These are phyloP conservation scores for Aspergillus sclerotioniger DNA, from an alignment of 495 filamentous ascomycete genomes.

Conservation along the genomic window DNA sequence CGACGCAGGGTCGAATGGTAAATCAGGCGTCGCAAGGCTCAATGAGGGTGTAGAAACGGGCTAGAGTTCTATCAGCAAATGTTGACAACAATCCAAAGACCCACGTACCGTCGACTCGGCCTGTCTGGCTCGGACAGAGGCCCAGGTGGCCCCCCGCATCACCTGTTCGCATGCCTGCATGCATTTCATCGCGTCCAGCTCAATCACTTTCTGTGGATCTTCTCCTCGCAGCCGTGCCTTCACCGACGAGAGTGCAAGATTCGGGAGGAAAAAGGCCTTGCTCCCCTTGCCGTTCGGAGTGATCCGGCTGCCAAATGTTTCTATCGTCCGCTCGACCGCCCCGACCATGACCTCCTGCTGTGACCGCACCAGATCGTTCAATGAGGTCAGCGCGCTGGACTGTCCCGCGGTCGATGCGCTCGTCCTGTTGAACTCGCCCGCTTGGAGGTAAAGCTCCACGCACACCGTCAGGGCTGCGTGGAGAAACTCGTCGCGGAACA, in stretches of 20 bases:
- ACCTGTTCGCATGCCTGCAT: slow-evolving; percentile 27
- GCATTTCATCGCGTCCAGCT: slow-evolving; percentile 23
- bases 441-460: slow-evolving; percentile 37
- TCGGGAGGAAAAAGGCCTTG: slow-evolving; percentile 38
- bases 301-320: slow-evolving; percentile 34
- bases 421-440: slow-evolving; percentile 22
- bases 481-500: slow-evolving; percentile 41
- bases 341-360: slow-evolving; percentile 38
- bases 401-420: slow-evolving; percentile 4
- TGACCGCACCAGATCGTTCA: slow-evolving; percentile 38
- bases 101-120: neutral
- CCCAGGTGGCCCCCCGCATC: slow-evolving; percentile 26
- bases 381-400: slow-evolving; percentile 17
- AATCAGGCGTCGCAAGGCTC: slow-evolving; percentile 18
- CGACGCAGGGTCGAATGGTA: slow-evolving; percentile 30
- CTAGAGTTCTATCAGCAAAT: neutral
- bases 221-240: slow-evolving; percentile 39
- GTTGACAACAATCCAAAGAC: neutral
- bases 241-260: slow-evolving; percentile 33
- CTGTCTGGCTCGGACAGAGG: slow-evolving; percentile 24
- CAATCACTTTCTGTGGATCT: slow-evolving; percentile 29
- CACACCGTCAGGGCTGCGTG: slow-evolving; percentile 39
- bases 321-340: slow-evolving; percentile 32
- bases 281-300: slow-evolving; percentile 28
- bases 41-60: slow-evolving; percentile 9